phyloP scores from a whole-genome alignment of 345 rosid genomes.

The Lepidium sativum region DNA sequence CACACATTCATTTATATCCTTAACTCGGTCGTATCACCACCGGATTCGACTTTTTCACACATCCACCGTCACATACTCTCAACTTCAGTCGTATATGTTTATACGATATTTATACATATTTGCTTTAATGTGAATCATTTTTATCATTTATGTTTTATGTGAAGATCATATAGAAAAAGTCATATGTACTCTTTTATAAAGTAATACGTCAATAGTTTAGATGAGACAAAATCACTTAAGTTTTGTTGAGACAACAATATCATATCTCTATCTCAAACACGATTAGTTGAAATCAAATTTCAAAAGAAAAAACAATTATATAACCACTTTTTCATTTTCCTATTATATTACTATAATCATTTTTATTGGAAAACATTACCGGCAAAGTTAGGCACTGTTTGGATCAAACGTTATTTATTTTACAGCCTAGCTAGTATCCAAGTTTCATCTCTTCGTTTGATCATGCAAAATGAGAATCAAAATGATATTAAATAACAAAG shows the following conservation, averaged over 20 bases:
- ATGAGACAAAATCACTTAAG: background rate
- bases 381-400: background rate
- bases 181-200: background rate
- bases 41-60: slow-evolving; percentile 1
- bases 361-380: too few species aligned
- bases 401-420: background rate
- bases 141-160: background rate
- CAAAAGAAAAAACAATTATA: too few species aligned
- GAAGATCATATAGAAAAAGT: background rate
- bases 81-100: background rate
- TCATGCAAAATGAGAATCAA: background rate
- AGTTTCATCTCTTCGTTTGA: background rate
- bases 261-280: too few species aligned
- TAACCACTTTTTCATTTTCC: too few species aligned
- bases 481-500: too few species aligned
- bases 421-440: background rate
- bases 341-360: too few species aligned
- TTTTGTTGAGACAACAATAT: too few species aligned
- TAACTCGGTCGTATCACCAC: slow-evolving; percentile 9
- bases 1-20: slow-evolving; percentile 7
- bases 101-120: background rate
- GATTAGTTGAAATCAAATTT: too few species aligned
- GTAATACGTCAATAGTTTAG: background rate
- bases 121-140: background rate
- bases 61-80: background rate